phyloP scores from a whole-genome alignment of 2,329 filamentous ascomycete genomes.

The Allantophomopsis lycopodina region DNA sequence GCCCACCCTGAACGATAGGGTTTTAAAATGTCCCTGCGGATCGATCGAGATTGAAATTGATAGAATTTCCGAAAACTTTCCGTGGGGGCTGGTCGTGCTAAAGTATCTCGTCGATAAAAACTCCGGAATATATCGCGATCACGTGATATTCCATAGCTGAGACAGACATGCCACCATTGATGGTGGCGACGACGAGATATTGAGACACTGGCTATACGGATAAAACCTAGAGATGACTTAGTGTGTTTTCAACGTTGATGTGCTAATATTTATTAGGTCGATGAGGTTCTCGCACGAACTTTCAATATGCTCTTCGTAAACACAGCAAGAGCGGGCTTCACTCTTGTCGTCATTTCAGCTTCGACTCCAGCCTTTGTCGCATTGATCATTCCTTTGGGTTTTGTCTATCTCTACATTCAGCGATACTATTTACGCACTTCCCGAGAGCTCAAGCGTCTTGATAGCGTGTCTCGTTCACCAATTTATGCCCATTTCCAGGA shows the following conservation, averaged over 20 bases:
- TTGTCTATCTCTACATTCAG: conserved; percentile 84
- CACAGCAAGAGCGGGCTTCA: conserved; percentile 63
- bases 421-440: conserved; percentile 95
- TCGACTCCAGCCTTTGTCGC: conserved; percentile 69
- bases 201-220: too few relatives aligned
- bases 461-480: conserved; percentile 89
- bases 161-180: too few relatives aligned
- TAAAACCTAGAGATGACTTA: too few relatives aligned
- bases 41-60: too few relatives aligned
- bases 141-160: too few relatives aligned
- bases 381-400: conserved; percentile 67
- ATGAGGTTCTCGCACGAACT: conserved; percentile 86
- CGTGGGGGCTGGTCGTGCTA: too few relatives aligned
- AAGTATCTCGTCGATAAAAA: too few relatives aligned
- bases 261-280: conserved; percentile 62
- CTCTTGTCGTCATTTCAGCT: conserved; percentile 70
- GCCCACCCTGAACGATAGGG: not conserved
- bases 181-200: too few relatives aligned
- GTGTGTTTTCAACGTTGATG: too few relatives aligned
- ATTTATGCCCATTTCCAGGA: conserved; percentile 99
- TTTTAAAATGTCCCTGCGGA: too few relatives aligned
- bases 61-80: too few relatives aligned
- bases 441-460: conserved; percentile 87
- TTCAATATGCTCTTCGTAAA: conserved; percentile 96
- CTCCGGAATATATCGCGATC: too few relatives aligned